phyloP scores from a whole-genome alignment of 1,284 basidiomycete species.

The Phlebopus sp. region DNA sequence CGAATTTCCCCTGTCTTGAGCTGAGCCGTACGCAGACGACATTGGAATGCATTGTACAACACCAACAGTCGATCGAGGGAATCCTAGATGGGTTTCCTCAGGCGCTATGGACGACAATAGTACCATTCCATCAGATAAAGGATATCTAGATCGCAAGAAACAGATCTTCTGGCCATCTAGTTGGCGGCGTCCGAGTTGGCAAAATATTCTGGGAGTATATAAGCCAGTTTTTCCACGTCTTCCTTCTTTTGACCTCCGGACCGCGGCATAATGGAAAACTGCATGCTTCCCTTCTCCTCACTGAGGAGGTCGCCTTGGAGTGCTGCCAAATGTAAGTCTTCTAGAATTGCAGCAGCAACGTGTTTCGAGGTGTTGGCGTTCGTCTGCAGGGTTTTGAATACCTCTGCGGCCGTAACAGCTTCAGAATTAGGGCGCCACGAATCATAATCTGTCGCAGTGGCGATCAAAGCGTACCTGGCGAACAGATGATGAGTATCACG shows the following conservation, averaged over 20 bases:
- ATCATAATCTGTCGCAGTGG: conserved; percentile 90
- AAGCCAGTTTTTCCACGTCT: conserved; percentile 74
- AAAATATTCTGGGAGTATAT: conserved; percentile 76
- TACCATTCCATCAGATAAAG: neutral
- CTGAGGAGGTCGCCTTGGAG: conserved; percentile 37
- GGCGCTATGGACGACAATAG: too few species aligned
- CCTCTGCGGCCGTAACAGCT: conserved; percentile 85
- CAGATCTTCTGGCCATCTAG: conserved; percentile 4
- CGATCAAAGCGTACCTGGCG: conserved; percentile 82
- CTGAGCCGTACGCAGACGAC: too few species aligned
- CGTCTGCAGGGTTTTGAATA: conserved; percentile 81
- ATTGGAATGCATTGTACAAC: too few species aligned
- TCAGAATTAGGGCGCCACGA: conserved; percentile 81
- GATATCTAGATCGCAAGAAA: neutral
- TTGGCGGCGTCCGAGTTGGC: conserved; percentile 9
- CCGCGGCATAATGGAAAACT: conserved; percentile 81
- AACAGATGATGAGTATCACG: neutral
- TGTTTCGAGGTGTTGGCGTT: conserved; percentile 84
- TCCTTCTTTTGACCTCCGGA: conserved; percentile 59
- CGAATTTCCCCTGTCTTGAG: too few species aligned
- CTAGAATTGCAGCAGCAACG: conserved; percentile 74
- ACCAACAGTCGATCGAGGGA: too few species aligned
- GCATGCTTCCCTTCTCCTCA: conserved; percentile 78
- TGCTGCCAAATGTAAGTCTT: conserved; percentile 69
- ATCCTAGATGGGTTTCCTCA: too few species aligned